A percentile compares a stretch with the other conserved stretches of the same genome.
Evolutionary conservation across 2,329 filamentous ascomycete genomes (phyloP).

Genomic region (Colletotrichum sansevieriae): DNA sequence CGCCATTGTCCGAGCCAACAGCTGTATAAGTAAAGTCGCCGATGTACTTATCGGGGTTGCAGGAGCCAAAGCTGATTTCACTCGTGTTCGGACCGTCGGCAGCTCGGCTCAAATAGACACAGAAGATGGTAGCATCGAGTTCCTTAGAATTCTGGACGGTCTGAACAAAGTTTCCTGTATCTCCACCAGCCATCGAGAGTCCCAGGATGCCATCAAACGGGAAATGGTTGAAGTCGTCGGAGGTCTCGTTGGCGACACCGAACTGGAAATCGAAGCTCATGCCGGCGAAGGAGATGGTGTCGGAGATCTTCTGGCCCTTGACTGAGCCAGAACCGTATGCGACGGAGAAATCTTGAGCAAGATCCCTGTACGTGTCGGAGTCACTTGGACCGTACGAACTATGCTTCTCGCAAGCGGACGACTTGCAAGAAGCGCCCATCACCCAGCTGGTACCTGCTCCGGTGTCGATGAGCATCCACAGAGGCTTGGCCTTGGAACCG

Average conservation of each 20-base stretch:
- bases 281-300: conserved; percentile 76
- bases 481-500: conserved; percentile 65
- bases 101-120: conserved; percentile 76
- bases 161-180: conserved; percentile 76
- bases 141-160: conserved; percentile 67
- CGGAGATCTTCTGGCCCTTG: conserved; percentile 73
- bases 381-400: conserved; percentile 75
- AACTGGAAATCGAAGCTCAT: conserved; percentile 75
- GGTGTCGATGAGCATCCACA: conserved; percentile 76
- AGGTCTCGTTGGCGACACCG: conserved; percentile 79
- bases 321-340: conserved; percentile 84
- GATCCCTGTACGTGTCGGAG: conserved; percentile 73
- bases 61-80: conserved; percentile 81
- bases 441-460: conserved; percentile 85
- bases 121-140: conserved; percentile 75
- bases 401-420: conserved; percentile 76
- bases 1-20: conserved; percentile 63
- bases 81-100: conserved; percentile 77
- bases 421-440: conserved; percentile 78
- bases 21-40: conserved; percentile 77
- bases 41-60: conserved; percentile 75
- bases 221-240: conserved; percentile 80
- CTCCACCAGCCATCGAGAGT: conserved; percentile 73
- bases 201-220: conserved; percentile 92
- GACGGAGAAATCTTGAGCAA: conserved; percentile 70